These are phyloP conservation scores for Curvularia sp. DNA, from an alignment of 2,329 filamentous ascomycete genomes.

Conservation along the genomic window DNA sequence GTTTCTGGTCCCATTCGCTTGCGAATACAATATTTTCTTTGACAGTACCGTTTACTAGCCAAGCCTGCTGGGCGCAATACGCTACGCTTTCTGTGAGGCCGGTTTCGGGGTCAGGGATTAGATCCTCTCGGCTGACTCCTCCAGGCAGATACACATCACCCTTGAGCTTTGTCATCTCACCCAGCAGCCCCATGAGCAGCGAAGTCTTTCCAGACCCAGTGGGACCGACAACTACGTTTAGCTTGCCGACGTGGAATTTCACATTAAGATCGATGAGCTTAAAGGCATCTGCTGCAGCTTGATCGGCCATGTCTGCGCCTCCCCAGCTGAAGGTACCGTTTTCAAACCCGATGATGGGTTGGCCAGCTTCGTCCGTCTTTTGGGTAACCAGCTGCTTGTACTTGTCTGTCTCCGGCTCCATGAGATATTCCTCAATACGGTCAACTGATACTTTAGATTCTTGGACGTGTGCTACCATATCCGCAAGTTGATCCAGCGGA, in stretches of 20 bases:
- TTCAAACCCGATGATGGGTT: constrained; percentile 82
- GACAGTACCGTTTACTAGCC: constrained; percentile 95
- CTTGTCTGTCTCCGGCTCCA: constrained; percentile 94
- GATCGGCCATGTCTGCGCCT: constrained; percentile 60
- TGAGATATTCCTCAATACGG: constrained; percentile 92
- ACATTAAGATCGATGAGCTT: constrained; percentile 83
- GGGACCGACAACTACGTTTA: constrained; percentile 92
- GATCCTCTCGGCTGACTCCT: constrained; percentile 82
- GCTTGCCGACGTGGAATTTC: constrained; percentile 80
- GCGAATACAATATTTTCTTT: constrained; percentile 96
- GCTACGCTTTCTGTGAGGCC: constrained; percentile 90
- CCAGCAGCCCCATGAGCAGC: constrained; percentile 90
- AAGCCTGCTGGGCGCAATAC: constrained; percentile 95
- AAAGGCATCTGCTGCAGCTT: constrained; percentile 70
- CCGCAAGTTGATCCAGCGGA: constrained; percentile 91
- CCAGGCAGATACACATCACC: constrained; percentile 87
- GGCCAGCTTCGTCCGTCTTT: constrained; percentile 71
- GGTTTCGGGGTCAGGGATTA: constrained; percentile 81
- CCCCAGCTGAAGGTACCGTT: constrained; percentile 91
- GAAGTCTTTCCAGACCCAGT: constrained; percentile 97
- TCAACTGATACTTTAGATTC: constrained; percentile 97
- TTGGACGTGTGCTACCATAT: constrained; percentile 98
- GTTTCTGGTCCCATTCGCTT: constrained; percentile 76
- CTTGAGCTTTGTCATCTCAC: constrained; percentile 88
- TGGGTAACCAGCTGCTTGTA: constrained; percentile 81